These are phyloP conservation scores for Boletus rubroflammeus DNA, from an alignment of 768 basidiomycete species.

Conservation along the genomic window DNA sequence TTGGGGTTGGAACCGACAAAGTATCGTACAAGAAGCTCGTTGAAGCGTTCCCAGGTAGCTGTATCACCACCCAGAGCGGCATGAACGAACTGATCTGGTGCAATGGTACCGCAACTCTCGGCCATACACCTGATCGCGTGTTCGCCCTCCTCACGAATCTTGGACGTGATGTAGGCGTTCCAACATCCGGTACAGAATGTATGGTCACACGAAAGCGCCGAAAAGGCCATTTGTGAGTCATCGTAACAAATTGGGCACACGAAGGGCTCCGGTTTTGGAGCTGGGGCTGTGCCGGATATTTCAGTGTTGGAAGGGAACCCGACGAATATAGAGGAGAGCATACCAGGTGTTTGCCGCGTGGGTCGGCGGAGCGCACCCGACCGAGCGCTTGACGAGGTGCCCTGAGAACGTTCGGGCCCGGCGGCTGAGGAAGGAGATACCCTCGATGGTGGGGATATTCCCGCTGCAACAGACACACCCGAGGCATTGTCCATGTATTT, in stretches of 20 bases:
- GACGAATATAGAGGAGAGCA: neutral
- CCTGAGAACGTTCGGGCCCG: slow-evolving; percentile 34
- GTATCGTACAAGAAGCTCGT: slow-evolving; percentile 83
- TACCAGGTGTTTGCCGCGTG: slow-evolving; percentile 29
- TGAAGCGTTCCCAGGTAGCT: slow-evolving; percentile 65
- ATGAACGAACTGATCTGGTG: slow-evolving; percentile 60
- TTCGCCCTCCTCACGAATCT: slow-evolving; percentile 82
- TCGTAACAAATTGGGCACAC: slow-evolving; percentile 94
- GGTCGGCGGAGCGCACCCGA: slow-evolving; percentile 27
- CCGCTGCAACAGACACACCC: slow-evolving; percentile 68
- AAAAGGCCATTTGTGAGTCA: slow-evolving; percentile 63
- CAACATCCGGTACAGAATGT: slow-evolving; percentile 83
- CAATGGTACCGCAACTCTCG: slow-evolving; percentile 65
- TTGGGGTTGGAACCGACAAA: slow-evolving; percentile 81
- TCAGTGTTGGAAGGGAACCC: neutral
- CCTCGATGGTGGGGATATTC: slow-evolving; percentile 45
- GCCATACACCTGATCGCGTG: slow-evolving; percentile 75
- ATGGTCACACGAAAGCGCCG: slow-evolving; percentile 81
- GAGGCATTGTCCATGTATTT: slow-evolving; percentile 94
- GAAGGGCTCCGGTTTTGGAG: slow-evolving; percentile 49
- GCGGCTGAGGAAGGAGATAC: slow-evolving; percentile 19
- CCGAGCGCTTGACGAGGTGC: slow-evolving; percentile 25
- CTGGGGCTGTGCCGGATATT: slow-evolving; percentile 13
- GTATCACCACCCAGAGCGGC: slow-evolving; percentile 53
- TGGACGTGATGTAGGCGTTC: slow-evolving; percentile 72